Evolutionary conservation across 1,284 basidiomycete genomes (phyloP).

Genomic region (Puccinia triticina): DNA sequence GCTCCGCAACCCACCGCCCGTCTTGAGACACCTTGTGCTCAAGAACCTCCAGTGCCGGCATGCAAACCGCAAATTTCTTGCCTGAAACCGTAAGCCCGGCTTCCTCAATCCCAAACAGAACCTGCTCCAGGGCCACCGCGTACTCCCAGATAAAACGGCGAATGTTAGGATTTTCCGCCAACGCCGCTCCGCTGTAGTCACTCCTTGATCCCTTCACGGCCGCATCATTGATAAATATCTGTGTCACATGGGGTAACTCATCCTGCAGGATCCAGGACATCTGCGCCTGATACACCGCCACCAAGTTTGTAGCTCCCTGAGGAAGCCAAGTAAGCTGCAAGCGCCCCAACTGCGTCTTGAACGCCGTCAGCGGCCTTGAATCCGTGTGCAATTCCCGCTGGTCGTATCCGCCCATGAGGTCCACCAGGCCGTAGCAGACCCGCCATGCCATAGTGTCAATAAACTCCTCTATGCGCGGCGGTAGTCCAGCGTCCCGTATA

Average conservation of each 20-base stretch:
- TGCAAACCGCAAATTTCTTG: not conserved
- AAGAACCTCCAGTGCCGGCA: constrained; percentile 30
- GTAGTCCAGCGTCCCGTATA: not conserved
- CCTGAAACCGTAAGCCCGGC: constrained; percentile 8
- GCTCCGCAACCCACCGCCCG: not conserved
- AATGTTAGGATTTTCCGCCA: not conserved
- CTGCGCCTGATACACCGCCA: not conserved
- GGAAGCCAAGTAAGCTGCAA: not conserved
- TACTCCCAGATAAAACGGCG: constrained; percentile 20
- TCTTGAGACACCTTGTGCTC: not conserved
- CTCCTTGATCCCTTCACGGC: constrained; percentile 7
- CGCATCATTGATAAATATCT: constrained; percentile 23
- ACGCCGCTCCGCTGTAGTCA: not conserved
- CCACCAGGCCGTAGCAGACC: constrained; percentile 14
- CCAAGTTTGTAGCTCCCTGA: not conserved
- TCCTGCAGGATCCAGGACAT: constrained; percentile 13
- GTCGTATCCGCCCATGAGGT: constrained; percentile 32
- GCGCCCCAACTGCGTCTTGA: not conserved
- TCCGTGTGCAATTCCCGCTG: not conserved
- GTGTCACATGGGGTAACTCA: not conserved
- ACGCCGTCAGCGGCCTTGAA: constrained; percentile 13
- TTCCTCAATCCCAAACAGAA: not conserved
- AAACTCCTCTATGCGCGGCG: not conserved
- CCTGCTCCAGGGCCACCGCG: not conserved
- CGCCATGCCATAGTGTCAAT: not conserved